Conservation (phyloP, 78 protist genomes). For the Speleostelium caveatum region DNA sequence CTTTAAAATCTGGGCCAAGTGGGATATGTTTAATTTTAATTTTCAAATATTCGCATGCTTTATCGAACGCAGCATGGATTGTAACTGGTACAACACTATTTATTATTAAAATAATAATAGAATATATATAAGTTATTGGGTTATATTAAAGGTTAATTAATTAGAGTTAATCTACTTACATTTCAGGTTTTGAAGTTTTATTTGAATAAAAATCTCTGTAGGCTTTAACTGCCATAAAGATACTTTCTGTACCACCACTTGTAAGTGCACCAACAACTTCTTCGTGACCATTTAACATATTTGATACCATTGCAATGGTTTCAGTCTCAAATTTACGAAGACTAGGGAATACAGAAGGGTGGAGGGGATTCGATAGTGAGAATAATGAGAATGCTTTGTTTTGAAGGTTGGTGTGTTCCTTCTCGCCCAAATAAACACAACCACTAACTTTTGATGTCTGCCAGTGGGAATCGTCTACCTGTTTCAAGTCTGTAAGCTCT, state of each 20-base stretch:
- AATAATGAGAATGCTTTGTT: conserved; percentile 77
- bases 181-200: conserved; percentile 61
- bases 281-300: conserved; percentile 78
- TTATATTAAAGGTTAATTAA: no score
- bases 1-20: conserved; percentile 44
- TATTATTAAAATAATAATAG: background rate
- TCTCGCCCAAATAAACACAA: conserved; percentile 75
- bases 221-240: conserved; percentile 80
- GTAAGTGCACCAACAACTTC: conserved; percentile 80
- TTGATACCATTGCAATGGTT: conserved; percentile 81
- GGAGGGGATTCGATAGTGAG: conserved; percentile 90
- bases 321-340: conserved; percentile 92
- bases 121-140: no score
- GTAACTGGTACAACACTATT: conserved; percentile 56
- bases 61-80: conserved; percentile 73
- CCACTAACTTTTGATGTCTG: conserved; percentile 44
- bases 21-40: conserved; percentile 72
- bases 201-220: conserved; percentile 54
- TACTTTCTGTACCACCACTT: conserved; percentile 79
- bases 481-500: conserved; percentile 15
- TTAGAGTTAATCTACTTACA: background rate
- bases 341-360: conserved; percentile 83
- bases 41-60: conserved; percentile 59
- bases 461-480: conserved; percentile 57
- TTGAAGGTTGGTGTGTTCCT: conserved; percentile 33